These are phyloP conservation scores for Hordeum vulgare DNA, from an alignment of 176 grass and related monocot genomes.

Conservation along the genomic window DNA sequence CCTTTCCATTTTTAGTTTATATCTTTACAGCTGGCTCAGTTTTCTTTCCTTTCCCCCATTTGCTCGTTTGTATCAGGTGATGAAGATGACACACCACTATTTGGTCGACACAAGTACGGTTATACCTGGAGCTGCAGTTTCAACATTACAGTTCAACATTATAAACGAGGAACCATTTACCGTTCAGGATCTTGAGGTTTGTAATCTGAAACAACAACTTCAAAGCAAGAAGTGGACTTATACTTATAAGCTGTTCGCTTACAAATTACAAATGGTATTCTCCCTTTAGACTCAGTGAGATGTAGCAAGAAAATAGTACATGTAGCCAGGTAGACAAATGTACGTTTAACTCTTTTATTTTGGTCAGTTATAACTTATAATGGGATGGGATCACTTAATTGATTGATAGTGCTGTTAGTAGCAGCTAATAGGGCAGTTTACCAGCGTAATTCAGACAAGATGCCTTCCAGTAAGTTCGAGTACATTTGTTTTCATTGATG, in stretches of 20 bases:
- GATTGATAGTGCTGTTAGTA: slow-evolving; percentile 9
- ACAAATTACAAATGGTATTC: neutral
- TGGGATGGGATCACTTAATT: neutral
- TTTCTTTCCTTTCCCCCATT: neutral
- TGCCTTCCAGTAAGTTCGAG: neutral
- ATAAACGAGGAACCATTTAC: slow-evolving; percentile 83
- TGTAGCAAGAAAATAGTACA: neutral
- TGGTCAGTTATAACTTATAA: neutral
- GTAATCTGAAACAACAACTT: slow-evolving; percentile 5
- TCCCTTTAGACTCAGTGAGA: neutral
- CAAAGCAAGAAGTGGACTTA: neutral
- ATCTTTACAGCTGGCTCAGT: neutral
- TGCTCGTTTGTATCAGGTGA: slow-evolving; percentile 57
- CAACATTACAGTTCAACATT: slow-evolving; percentile 79
- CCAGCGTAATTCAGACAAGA: neutral
- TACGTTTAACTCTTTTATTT: neutral
- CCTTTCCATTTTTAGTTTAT: neutral
- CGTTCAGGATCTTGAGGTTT: slow-evolving; percentile 82
- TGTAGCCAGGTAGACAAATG: neutral
- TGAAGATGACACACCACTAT: slow-evolving; percentile 97
- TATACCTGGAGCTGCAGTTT: slow-evolving; percentile 86
- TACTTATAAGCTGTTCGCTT: neutral
- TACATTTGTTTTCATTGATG: neutral
- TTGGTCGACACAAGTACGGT: slow-evolving; percentile 92
- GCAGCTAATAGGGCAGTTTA: neutral